Evolutionary conservation across 2,329 filamentous ascomycete genomes (phyloP), one percentile per base, ranked within the genome.

Genomic region (Pseudohalonectria lignicola): DNA sequence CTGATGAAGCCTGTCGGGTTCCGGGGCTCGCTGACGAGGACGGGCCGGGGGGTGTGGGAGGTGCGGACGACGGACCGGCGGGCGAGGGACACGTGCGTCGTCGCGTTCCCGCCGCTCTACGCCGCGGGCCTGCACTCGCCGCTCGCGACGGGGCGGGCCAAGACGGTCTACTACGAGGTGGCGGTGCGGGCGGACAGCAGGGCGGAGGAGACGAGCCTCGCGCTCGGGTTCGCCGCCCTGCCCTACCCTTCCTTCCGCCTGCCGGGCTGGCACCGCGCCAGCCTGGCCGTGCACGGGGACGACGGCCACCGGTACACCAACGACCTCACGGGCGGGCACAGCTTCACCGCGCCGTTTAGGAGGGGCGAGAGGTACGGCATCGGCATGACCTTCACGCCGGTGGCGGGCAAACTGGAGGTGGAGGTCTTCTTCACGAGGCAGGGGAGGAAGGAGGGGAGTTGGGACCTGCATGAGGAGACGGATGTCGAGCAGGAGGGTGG

Each of bases 241-340:
- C 85, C 85, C 7, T 90, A 87, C 52, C 85, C 85, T 6, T 67
- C 71, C 0, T 90, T 86, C 63, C 72, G 85, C 7, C 69, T 88
- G 42, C 85, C 85, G 0, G 85, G 85, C 2, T 90, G 84, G 85
- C 81, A 92, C 53, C 71, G 84, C 25, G 84, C 74, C 15, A 81
- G 76, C 45, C 51, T 88, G 12, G 85, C 69, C 2, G 75, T 90
- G n/a, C 85, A 90, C 53, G 78, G 80, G 34, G 85, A 90, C 54
- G 85, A 90, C 55, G 85, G 85, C 0, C 71, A 80, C 49, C 72
- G 73, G 54, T 92, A 82, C 54, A 68, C 86, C 49, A 86, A 87
- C 52, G 81, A 90, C 54, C 67, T 69, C 7, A 82, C 72, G 65
- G 84, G 85, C 17, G 85, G 85, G 15, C 73, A 74, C 44, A 66